phyloP scores from a whole-genome alignment of 495 filamentous ascomycete species.

The Penicillium desertorum region DNA sequence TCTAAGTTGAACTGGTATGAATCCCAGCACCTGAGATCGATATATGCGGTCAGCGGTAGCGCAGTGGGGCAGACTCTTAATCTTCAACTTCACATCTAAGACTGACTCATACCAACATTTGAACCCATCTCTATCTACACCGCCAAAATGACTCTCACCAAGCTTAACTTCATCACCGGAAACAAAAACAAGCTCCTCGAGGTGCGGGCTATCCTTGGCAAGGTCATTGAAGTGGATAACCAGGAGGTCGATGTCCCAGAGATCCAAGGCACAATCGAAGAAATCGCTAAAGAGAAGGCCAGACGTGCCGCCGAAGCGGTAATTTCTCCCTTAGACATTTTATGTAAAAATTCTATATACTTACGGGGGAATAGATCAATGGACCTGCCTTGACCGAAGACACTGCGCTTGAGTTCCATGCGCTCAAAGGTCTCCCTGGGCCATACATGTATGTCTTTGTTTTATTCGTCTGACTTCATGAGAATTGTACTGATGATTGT shows the following conservation, averaged over 20 bases:
- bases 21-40: neutral
- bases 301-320: conserved; percentile 59
- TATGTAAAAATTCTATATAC: neutral
- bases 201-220: conserved; percentile 79
- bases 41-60: neutral
- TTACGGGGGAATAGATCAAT: conserved; percentile 54
- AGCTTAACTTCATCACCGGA: conserved; percentile 92
- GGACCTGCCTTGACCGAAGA: conserved; percentile 95
- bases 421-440: conserved; percentile 84
- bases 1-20: no score
- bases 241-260: conserved; percentile 78
- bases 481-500: neutral
- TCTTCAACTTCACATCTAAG: neutral
- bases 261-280: conserved; percentile 89
- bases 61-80: neutral
- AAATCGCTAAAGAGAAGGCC: conserved; percentile 86
- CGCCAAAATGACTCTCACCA: conserved; percentile 31
- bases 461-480: neutral
- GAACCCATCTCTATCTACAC: neutral
- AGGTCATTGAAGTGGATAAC: conserved; percentile 68
- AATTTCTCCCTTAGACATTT: conserved; percentile 8
- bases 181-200: conserved; percentile 91
- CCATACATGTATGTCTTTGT: conserved; percentile 78
- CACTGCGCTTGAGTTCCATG: conserved; percentile 90
- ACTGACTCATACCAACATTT: neutral